phyloP scores from a whole-genome alignment of 169 alveolate genomes.

The Eimeria brunetti region DNA sequence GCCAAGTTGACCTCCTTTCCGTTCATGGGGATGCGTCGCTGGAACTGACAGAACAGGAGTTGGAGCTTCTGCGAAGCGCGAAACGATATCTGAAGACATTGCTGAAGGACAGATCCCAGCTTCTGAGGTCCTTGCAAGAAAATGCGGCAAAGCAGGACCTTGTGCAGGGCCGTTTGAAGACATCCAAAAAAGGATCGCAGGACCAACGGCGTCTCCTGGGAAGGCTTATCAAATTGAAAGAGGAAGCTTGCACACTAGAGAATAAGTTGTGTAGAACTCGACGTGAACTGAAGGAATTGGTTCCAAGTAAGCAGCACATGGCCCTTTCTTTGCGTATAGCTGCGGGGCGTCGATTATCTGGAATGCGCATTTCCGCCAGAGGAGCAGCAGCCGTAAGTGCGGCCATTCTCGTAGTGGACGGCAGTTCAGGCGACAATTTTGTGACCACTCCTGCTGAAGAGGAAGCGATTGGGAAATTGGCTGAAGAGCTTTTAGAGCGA shows the following conservation, averaged over 20 bases:
- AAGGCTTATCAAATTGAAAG: not conserved
- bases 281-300: not conserved
- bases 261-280: not conserved
- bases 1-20: not conserved
- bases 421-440: not conserved
- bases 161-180: not conserved
- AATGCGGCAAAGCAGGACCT: not conserved
- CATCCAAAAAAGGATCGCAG: not conserved
- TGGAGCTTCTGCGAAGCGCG: not conserved
- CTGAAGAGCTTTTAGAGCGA: not conserved
- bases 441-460: not conserved
- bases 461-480: not conserved
- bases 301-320: not conserved
- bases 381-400: constrained; percentile 22
- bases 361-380: not conserved
- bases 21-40: not conserved
- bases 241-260: not conserved
- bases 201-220: not conserved
- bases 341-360: not conserved
- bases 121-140: not conserved
- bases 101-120: not conserved
- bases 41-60: not conserved
- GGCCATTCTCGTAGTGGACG: not conserved
- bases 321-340: not conserved
- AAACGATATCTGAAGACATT: not conserved